Evolutionary conservation across 176 grass and related monocot genomes (phyloP).

Genomic region (Triticum timopheevii): DNA sequence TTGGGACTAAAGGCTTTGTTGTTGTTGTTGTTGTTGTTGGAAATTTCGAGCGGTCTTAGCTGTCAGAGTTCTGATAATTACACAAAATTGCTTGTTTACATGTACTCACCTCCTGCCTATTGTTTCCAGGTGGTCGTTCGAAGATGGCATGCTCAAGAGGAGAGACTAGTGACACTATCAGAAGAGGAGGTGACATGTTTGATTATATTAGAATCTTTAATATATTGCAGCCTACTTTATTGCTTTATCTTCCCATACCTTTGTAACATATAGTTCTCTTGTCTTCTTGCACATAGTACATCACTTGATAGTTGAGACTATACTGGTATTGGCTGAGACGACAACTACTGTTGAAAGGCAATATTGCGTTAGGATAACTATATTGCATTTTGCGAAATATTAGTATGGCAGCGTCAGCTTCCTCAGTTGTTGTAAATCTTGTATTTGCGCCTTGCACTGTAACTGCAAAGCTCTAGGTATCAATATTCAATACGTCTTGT

Average conservation of each 20-base stretch:
- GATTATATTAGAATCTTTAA: background rate
- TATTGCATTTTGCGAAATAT: background rate
- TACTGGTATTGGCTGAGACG: background rate
- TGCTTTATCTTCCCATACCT: background rate
- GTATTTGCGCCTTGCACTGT: background rate
- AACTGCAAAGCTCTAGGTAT: background rate
- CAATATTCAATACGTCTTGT: background rate
- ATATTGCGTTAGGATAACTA: background rate
- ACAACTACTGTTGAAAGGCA: background rate
- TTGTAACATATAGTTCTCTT: background rate
- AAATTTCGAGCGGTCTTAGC: too few relatives aligned
- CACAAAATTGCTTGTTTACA: background rate
- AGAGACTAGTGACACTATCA: conserved; percentile 11
- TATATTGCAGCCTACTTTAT: background rate
- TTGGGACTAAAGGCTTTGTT: too few relatives aligned
- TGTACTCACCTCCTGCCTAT: background rate
- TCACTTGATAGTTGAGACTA: background rate
- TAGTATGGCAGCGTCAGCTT: background rate
- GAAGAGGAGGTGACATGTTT: conserved; percentile 25
- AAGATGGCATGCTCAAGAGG: conserved; percentile 75
- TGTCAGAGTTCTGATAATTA: background rate
- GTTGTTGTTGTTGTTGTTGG: too few relatives aligned
- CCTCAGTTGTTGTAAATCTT: background rate
- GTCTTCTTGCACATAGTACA: background rate
- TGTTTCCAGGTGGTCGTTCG: conserved; percentile 63